These are phyloP conservation scores for Geotrichum phurueaensis DNA, from an alignment of 1,139 yeast genomes.

Conservation along the genomic window DNA sequence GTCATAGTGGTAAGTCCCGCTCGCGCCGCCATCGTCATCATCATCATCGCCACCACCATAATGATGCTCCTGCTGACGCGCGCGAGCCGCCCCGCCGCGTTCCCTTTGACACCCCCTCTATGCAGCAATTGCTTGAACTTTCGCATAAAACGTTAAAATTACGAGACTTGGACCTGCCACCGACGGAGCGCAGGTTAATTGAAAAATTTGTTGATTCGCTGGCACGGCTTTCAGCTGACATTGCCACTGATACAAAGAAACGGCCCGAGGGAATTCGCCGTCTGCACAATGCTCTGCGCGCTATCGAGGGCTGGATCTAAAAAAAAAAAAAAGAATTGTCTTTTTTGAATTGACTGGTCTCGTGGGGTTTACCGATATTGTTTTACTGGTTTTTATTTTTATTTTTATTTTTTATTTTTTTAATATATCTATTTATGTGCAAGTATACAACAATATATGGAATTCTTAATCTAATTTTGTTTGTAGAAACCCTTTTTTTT, in stretches of 20 bases:
- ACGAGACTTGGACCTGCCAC: constrained; percentile 64
- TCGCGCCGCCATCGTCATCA: background rate
- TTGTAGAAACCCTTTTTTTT: no score
- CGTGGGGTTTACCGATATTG: no score
- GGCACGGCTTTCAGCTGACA: constrained; percentile 79
- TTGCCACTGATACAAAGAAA: constrained; percentile 75
- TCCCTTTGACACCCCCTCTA: constrained; percentile 25
- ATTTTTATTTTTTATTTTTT: no score
- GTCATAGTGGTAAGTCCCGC: background rate
- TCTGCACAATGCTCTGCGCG: constrained; percentile 72
- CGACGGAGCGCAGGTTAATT: constrained; percentile 68
- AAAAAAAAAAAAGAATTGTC: background rate
- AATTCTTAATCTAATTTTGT: no score
- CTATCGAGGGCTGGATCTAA: constrained; percentile 68
- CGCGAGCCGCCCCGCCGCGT: constrained; percentile 10
- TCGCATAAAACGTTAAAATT: constrained; percentile 45
- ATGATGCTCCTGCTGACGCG: background rate
- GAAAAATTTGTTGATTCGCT: constrained; percentile 82
- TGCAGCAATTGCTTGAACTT: constrained; percentile 27
- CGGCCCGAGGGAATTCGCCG: constrained; percentile 76
- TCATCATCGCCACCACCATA: background rate
- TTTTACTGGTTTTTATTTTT: no score
- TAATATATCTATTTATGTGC: no score
- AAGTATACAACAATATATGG: no score
- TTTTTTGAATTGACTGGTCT: no score